phyloP scores from a whole-genome alignment of 73 alveolate species.

The Paramecium biaurelia region DNA sequence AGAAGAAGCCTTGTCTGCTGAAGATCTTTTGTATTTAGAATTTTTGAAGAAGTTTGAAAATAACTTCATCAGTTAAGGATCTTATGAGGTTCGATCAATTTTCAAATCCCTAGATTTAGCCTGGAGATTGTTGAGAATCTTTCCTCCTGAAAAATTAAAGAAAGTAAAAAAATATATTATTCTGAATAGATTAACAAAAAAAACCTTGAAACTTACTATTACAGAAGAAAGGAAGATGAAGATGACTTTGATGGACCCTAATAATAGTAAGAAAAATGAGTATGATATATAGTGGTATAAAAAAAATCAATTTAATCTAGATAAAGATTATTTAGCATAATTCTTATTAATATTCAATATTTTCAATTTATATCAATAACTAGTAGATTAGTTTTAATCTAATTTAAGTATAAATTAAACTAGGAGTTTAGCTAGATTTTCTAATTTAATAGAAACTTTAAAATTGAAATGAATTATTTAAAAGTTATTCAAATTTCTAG shows the following conservation, averaged over 20 bases:
- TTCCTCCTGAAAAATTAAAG: conserved; percentile 96
- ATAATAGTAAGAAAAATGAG: conserved; percentile 34
- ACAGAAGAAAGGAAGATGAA: conserved; percentile 79
- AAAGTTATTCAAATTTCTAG: neutral
- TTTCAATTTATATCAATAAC: too few species aligned
- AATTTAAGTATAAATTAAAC: too few species aligned
- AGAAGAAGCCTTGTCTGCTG: conserved; percentile 98
- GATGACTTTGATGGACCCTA: conserved; percentile 45
- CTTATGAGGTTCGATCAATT: conserved; percentile 93
- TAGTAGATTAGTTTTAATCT: too few species aligned
- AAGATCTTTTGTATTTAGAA: conserved; percentile 90
- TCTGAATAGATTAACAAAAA: conserved; percentile 72
- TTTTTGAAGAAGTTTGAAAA: conserved; percentile 96
- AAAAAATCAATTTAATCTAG: neutral
- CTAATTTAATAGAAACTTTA: too few species aligned
- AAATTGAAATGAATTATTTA: neutral
- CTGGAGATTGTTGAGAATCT: conserved; percentile 96
- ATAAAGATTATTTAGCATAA: too few species aligned
- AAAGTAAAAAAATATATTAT: conserved; percentile 11
- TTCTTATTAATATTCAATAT: too few species aligned
- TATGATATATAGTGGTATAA: neutral
- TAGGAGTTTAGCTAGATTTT: too few species aligned
- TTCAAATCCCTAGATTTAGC: conserved; percentile 94
- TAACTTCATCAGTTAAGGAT: conserved; percentile 92
- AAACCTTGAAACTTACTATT: conserved; percentile 71